A percentile compares a stretch with the other conserved stretches of the same genome.
Conservation (phyloP, 164 flowering plant species). For the Nymphaea thermarum region DNA sequence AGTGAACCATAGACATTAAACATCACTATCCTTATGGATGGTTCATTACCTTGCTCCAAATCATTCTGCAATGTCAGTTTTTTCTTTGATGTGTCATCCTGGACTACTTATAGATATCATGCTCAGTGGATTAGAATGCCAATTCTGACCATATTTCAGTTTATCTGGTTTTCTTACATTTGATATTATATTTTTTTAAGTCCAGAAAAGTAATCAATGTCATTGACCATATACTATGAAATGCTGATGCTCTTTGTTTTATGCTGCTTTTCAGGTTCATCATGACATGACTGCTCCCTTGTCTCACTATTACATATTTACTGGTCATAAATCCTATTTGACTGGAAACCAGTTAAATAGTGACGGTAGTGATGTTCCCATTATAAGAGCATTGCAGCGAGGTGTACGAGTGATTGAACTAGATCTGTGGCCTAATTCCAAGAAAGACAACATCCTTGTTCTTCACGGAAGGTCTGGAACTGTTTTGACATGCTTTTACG, state of each 20-base stretch:
- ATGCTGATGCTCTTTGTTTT: neutral
- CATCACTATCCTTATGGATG: too few relatives aligned
- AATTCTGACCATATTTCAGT: neutral
- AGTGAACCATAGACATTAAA: neutral
- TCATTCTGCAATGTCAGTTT: too few relatives aligned
- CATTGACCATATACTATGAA: neutral
- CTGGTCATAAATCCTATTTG: constrained; percentile 84
- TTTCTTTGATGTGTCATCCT: too few relatives aligned
- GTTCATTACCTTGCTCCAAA: too few relatives aligned
- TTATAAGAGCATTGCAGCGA: constrained; percentile 44
- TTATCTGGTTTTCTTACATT: neutral
- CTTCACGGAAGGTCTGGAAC: constrained; percentile 64
- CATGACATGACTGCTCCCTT: constrained; percentile 85
- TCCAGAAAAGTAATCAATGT: neutral
- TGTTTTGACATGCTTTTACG: neutral
- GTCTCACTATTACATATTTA: constrained; percentile 73
- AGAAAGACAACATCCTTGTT: constrained; percentile 48
- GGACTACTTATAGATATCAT: too few relatives aligned
- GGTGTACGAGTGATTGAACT: constrained; percentile 81
- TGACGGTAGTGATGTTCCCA: constrained; percentile 69
- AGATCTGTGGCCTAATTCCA: constrained; percentile 75
- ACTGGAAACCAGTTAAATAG: constrained; percentile 91
- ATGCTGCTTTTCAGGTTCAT: constrained; percentile 31
- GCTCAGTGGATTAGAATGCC: too few relatives aligned
- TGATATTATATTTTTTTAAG: neutral